These are phyloP conservation scores for Acanthamoeba lenticulata DNA, from an alignment of 208 protist genomes.

Conservation along the genomic window DNA sequence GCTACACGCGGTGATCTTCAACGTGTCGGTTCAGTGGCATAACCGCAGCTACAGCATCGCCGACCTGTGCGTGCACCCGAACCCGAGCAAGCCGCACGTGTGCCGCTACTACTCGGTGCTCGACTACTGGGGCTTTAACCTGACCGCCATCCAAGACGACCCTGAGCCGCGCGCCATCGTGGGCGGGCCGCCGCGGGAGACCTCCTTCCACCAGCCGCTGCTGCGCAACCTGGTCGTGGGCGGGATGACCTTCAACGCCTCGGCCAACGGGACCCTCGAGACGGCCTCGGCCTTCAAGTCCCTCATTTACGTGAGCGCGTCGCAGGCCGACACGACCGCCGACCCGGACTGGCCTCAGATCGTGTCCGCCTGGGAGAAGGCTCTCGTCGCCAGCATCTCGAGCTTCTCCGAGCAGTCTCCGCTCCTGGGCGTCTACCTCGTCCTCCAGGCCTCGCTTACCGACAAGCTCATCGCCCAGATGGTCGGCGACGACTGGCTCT, in stretches of 20 bases:
- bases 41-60: conserved; percentile 2
- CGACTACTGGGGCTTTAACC: conserved; percentile 53
- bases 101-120: conserved; percentile 36
- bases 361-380: not conserved
- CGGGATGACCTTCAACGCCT: not conserved
- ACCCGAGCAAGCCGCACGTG: not conserved
- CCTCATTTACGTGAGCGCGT: not conserved
- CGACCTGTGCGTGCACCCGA: conserved; percentile 47
- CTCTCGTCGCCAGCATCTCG: not conserved
- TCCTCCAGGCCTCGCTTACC: not conserved
- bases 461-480: conserved; percentile 52
- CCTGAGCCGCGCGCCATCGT: not conserved
- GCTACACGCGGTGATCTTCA: conserved; percentile 27
- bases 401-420: not conserved
- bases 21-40: not conserved
- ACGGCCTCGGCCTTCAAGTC: conserved; percentile 16
- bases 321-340: not conserved
- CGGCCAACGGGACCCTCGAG: not conserved
- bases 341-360: not conserved
- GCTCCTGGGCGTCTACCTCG: conserved; percentile 17
- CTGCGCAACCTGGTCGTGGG: conserved; percentile 28
- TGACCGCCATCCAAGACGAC: not conserved
- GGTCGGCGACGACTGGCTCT: conserved; percentile 36
- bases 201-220: conserved; percentile 9
- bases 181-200: not conserved